Evolutionary conservation across 2,329 filamentous ascomycete genomes (phyloP).

Genomic region (Fusarium clavum): DNA sequence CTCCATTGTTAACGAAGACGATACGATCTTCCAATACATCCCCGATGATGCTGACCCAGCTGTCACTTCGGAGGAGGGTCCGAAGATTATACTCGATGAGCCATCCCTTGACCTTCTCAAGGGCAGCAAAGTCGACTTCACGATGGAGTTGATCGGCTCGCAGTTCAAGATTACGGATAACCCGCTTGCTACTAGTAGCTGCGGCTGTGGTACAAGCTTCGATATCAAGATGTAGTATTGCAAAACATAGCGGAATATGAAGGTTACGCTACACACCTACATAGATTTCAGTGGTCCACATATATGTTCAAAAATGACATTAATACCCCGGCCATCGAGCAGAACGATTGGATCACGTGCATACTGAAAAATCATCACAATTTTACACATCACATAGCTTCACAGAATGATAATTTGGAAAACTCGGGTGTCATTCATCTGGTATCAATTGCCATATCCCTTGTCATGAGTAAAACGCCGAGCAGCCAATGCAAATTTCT

Average conservation of each 20-base stretch:
- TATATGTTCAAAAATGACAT: constrained; percentile 27
- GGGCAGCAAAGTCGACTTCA: constrained; percentile 96
- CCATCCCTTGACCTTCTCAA: constrained; percentile 88
- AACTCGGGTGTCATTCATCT: constrained; percentile 57
- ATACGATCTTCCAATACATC: constrained; percentile 85
- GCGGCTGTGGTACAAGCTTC: constrained; percentile 97
- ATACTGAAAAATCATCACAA: not conserved
- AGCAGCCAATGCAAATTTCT: constrained; percentile 51
- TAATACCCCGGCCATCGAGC: constrained; percentile 29
- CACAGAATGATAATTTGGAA: constrained; percentile 43
- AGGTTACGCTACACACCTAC: not conserved
- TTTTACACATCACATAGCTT: constrained; percentile 12
- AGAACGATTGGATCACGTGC: not conserved
- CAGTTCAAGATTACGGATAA: constrained; percentile 98
- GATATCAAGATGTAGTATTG: constrained; percentile 79
- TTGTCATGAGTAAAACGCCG: constrained; percentile 57
- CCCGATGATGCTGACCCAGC: constrained; percentile 56
- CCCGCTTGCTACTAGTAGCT: constrained; percentile 90
- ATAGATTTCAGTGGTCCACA: constrained; percentile 21
- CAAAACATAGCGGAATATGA: not conserved
- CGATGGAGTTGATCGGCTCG: constrained; percentile 86
- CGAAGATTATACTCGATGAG: constrained; percentile 91
- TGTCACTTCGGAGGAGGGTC: constrained; percentile 50
- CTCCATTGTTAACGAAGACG: constrained; percentile 72
- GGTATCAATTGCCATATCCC: constrained; percentile 55